Conservation (phyloP, 1,284 basidiomycete species). For the Pyrrhoderma lamaoense region DNA sequence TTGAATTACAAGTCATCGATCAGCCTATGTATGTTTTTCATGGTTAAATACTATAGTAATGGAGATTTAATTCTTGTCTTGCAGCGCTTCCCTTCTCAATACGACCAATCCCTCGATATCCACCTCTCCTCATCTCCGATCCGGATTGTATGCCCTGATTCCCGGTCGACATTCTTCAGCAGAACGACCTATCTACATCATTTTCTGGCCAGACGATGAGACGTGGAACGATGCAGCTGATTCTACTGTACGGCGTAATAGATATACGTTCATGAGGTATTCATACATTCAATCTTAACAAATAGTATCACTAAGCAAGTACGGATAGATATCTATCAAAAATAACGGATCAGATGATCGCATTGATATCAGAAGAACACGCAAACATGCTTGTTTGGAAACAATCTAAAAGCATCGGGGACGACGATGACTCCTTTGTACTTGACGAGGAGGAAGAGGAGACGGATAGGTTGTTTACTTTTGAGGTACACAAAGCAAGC, state of each 20-base stretch:
- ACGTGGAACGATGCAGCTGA: conserved; percentile 50
- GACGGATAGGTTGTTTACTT: conserved; percentile 42
- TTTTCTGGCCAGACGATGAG: conserved; percentile 56
- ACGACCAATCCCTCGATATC: conserved; percentile 19
- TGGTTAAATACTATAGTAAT: conserved; percentile 5
- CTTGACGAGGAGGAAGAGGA: conserved; percentile 24
- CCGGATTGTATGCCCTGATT: conserved; percentile 39
- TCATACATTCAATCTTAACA: neutral
- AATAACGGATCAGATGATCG: conserved; percentile 44
- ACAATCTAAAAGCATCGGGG: conserved; percentile 23
- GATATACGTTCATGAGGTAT: conserved; percentile 56
- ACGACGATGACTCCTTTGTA: neutral
- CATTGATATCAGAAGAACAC: conserved; percentile 41
- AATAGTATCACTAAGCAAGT: neutral
- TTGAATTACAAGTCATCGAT: conserved; percentile 29
- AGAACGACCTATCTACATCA: conserved; percentile 32
- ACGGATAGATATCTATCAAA: conserved; percentile 46
- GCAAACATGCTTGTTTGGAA: conserved; percentile 37
- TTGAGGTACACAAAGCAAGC: conserved; percentile 48
- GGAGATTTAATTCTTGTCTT: conserved; percentile 10
- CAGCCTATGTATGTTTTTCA: conserved; percentile 29
- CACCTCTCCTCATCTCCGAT: conserved; percentile 32
- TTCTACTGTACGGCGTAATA: conserved; percentile 40
- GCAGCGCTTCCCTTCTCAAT: conserved; percentile 22
- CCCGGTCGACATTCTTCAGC: conserved; percentile 9